Conservation (phyloP, 495 filamentous ascomycete species). For the Annulohypoxylon bovei region DNA sequence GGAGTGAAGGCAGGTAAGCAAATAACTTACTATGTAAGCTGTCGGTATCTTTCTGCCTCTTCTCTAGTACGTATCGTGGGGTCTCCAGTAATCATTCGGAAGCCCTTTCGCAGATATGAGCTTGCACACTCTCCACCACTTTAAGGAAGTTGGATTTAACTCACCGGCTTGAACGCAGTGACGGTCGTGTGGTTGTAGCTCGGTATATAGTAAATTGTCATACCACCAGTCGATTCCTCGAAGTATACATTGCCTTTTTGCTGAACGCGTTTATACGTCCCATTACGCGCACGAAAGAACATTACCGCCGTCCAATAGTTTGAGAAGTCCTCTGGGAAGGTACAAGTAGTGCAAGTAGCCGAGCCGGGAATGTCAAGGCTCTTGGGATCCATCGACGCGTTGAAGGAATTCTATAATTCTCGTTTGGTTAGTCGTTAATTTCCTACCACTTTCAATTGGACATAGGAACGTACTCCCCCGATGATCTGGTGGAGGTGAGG, state of each 20-base stretch:
- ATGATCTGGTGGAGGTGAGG: constrained; percentile 50
- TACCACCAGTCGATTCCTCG: constrained; percentile 49
- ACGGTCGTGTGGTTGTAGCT: constrained; percentile 48
- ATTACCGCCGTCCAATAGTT: constrained; percentile 53
- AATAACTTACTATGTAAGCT: constrained; percentile 45
- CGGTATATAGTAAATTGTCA: constrained; percentile 55
- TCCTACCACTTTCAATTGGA: background rate
- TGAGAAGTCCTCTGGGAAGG: constrained; percentile 51
- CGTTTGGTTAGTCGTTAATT: background rate
- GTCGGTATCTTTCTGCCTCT: constrained; percentile 43
- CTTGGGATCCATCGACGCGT: constrained; percentile 48
- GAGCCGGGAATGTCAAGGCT: constrained; percentile 36
- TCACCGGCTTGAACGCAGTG: constrained; percentile 50
- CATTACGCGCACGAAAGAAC: constrained; percentile 49
- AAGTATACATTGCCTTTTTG: constrained; percentile 51
- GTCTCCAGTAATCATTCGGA: constrained; percentile 46
- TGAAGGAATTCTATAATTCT: constrained; percentile 45
- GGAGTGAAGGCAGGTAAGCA: background rate
- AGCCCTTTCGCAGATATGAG: constrained; percentile 38
- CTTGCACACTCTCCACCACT: background rate
- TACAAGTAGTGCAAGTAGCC: constrained; percentile 49
- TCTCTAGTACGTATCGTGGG: constrained; percentile 41
- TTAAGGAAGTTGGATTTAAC: background rate
- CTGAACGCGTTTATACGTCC: constrained; percentile 45
- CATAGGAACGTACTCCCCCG: constrained; percentile 43